Conservation (phyloP, 345 rosid genomes). For the Gossypium turneri region DNA sequence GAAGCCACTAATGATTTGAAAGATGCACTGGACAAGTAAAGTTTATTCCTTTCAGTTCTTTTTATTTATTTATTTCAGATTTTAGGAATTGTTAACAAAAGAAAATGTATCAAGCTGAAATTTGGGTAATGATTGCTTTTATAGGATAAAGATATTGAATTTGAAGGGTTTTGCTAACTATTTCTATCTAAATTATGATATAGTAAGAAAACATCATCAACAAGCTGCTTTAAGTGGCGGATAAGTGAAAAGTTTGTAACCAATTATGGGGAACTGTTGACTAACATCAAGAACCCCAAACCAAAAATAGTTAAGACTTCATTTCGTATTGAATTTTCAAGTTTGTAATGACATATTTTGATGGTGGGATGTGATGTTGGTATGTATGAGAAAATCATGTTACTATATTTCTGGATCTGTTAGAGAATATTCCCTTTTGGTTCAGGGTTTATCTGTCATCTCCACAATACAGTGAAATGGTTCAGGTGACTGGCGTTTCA, state of each 20-base stretch:
- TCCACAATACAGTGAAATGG: constrained; percentile 4
- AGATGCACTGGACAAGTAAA: constrained; percentile 35
- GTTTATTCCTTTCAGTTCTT: neutral
- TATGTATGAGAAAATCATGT: neutral
- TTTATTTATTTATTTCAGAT: neutral
- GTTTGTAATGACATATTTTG: neutral
- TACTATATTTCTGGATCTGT: neutral
- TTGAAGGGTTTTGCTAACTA: neutral
- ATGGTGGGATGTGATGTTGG: neutral
- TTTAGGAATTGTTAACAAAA: neutral
- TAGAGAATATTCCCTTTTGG: neutral
- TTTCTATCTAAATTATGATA: neutral
- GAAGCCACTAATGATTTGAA: constrained; percentile 48
- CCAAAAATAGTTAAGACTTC: neutral
- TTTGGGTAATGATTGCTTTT: neutral
- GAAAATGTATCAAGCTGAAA: neutral
- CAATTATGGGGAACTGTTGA: neutral
- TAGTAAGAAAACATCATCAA: no score
- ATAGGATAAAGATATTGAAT: neutral
- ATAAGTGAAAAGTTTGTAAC: neutral
- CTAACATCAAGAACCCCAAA: neutral
- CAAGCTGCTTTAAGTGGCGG: neutral
- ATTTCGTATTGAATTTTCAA: neutral
- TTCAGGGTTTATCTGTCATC: constrained; percentile 46
- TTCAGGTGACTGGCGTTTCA: constrained; percentile 25